Evolutionary conservation across 306 rosid species (phyloP).

Genomic region (Vigna reflexopilosa): DNA sequence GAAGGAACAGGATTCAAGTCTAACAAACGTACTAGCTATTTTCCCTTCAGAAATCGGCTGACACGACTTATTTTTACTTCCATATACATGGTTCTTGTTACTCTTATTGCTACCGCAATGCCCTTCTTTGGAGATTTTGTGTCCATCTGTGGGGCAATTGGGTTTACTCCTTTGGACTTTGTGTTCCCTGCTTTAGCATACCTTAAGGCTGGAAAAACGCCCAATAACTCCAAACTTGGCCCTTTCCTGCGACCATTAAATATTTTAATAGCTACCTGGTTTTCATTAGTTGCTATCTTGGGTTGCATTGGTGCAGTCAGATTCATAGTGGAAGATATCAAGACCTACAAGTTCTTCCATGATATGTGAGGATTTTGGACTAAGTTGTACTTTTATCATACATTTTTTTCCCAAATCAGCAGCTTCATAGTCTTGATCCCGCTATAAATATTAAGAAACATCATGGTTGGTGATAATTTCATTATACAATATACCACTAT

Average conservation of each 20-base stretch:
- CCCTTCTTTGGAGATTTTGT: conserved; percentile 83
- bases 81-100: conserved; percentile 58
- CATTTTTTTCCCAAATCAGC: neutral
- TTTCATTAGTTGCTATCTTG: conserved; percentile 72
- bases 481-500: neutral
- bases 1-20: conserved; percentile 45
- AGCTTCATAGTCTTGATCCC: neutral
- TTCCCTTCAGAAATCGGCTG: conserved; percentile 40
- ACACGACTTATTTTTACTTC: conserved; percentile 55
- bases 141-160: conserved; percentile 78
- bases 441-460: neutral
- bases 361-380: conserved; percentile 55
- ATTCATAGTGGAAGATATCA: conserved; percentile 68
- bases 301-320: conserved; percentile 78
- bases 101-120: conserved; percentile 73
- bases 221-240: conserved; percentile 47
- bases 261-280: conserved; percentile 64
- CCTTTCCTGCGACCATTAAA: conserved; percentile 56
- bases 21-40: conserved; percentile 39
- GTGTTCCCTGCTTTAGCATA: conserved; percentile 80
- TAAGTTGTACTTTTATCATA: neutral
- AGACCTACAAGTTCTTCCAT: conserved; percentile 68
- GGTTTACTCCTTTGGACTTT: conserved; percentile 79
- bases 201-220: conserved; percentile 58
- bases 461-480: neutral